Evolutionary conservation across 2,329 filamentous ascomycete species (phyloP), one percentile per base, ranked within the genome.

Genomic region (Paecilomyces sp.): DNA sequence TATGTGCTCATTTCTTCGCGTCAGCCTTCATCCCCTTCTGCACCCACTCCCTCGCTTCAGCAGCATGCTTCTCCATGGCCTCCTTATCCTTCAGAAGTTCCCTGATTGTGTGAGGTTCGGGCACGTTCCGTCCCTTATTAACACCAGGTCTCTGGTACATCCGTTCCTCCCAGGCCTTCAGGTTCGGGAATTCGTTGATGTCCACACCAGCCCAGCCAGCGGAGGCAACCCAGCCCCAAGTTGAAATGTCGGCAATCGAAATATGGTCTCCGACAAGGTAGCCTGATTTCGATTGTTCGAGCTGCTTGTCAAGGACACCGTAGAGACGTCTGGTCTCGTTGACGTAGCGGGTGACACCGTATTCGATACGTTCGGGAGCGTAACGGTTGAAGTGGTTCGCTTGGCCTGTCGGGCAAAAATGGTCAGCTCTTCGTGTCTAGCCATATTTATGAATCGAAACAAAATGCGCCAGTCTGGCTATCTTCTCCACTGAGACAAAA

Each of bases 261-360:
- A 77, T 69, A 57, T 78, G 77, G 59, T 79, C 76, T 5, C 77
- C 77, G 4, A 83, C 80, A 11, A 86, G 67, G 66, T 81, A 86
- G 12, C 79, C 77, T 9, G 75, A 77, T 56, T 79, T 77, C 50
- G 76, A 80, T 12, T 73, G 70, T 7, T 74, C 69, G 5, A 96
- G 83, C 58, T 92, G 86, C 55, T 82, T 85, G 69, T 96, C 87
- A 61, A 96, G 78, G 22, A 91, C 88, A 57, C 85, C 81, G 77
- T 94, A 96, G 1, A 96, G 80, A 2, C 92, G 86, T n/a, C 88
- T 83, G 0, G 89, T 91, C 77, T 96, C 92, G 71, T 91, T 94
- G 70, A 82, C 79, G 77, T 96, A 96, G 55, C 92, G 84, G 69
- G 90, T 85, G 58, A 95, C 85, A 63, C 88, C 91, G 72, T 96